Base-by-base conservation (phyloP, 805 yeast species). In the Barnettozyma californica region DNA sequence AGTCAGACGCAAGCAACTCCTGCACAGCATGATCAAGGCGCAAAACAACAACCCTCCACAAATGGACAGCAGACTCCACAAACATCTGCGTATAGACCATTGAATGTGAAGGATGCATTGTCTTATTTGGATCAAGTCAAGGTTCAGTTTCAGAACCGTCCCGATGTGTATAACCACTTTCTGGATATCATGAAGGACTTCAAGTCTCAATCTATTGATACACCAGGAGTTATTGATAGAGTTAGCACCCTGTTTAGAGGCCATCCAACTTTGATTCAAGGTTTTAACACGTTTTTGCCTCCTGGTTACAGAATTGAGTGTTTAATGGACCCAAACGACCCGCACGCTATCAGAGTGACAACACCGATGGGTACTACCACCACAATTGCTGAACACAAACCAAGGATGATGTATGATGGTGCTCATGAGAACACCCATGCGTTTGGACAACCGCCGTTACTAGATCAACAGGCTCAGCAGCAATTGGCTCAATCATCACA, bases 131-230 rank as follows among this genome's bases (percentile, higher is more conserved):
- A 95, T 64, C 96, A 91, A 68, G 99, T 94, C 45, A 94, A 94
- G 68, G 78, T 84, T 43, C 97, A 91, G 65, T 94, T 94, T 68
- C 85, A 80, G 66, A 78, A 83, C 55, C 95, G 92, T 68, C 95
- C 98, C 0, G 97, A 91, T 60, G 96, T 94, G 39, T 94, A 94
- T 74, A 94, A 94, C 67, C 90, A 87, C 66, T 94, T 95, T 62
- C 75, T 94, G 62, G 99, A 94, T 64, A 92, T 94, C 55, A 94
- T 94, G 99, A 95, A 95, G 71, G 99, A 95, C 64, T 95, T 94
- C 73, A 95, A 95, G 72, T 84, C 95, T 46, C 97, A 92, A 70
- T 81, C 81, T 52, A 91, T 94, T 59, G 98, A 94, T 66, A 94
- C 99, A 0, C 99, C 98, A 0, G 99, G 98, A 33, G 99, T 94